These are phyloP conservation scores for Solanum paucissectum DNA, from an alignment of 257 asterid genomes.

Conservation along the genomic window DNA sequence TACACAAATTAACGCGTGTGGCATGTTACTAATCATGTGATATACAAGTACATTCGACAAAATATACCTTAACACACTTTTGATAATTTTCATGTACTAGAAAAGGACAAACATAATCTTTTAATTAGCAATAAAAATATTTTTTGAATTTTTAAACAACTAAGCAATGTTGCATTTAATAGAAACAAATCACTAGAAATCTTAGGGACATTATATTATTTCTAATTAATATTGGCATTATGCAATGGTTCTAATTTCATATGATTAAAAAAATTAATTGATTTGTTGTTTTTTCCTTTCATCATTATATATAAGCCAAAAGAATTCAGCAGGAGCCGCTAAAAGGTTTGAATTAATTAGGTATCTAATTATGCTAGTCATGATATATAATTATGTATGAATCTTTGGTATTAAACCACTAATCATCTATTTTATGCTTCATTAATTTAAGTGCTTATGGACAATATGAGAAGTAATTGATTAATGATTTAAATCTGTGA, in stretches of 20 bases:
- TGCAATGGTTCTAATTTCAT: not conserved
- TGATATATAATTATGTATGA: not conserved
- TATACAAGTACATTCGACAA: not conserved
- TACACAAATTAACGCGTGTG: not conserved
- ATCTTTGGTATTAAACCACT: not conserved
- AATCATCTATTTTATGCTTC: not conserved
- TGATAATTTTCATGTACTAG: not conserved
- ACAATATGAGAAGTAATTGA: not conserved
- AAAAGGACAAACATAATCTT: not conserved
- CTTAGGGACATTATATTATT: not conserved
- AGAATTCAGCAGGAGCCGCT: not conserved
- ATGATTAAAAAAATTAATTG: not conserved
- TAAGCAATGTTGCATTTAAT: not conserved
- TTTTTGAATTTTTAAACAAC: not conserved
- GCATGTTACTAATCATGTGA: not conserved
- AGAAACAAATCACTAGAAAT: not conserved
- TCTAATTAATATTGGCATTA: not conserved
- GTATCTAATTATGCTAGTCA: not conserved
- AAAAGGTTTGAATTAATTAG: not conserved
- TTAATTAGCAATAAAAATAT: not conserved
- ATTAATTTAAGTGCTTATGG: not conserved
- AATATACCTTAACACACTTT: not conserved
- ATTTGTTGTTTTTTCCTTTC: not conserved
- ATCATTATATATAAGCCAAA: not conserved
- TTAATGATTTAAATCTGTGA: not conserved